Percentiles rank a stretch among this genome's conserved stretches.
Evolutionary conservation across 164 flowering plant species (phyloP).

Genomic region (Buxus sempervirens): DNA sequence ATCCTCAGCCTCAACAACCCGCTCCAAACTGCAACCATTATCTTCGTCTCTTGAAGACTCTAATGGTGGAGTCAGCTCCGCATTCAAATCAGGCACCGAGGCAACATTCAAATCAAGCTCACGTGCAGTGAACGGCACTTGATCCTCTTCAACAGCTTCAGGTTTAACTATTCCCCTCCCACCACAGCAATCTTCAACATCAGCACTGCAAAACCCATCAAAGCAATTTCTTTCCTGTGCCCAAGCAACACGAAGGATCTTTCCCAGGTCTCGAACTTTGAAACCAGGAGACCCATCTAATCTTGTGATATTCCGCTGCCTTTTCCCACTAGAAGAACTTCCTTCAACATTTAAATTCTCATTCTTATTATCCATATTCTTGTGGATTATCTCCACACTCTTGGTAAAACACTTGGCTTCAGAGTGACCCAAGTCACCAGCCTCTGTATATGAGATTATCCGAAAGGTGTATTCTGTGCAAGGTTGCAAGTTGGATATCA

Average conservation of each 20-base stretch:
- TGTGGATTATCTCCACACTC: slow-evolving; percentile 77
- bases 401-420: slow-evolving; percentile 86
- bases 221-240: slow-evolving; percentile 57
- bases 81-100: slow-evolving; percentile 92
- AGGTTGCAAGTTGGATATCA: slow-evolving; percentile 74
- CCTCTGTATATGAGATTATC: slow-evolving; percentile 73
- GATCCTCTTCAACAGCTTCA: slow-evolving; percentile 37
- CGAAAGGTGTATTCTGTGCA: slow-evolving; percentile 90
- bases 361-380: slow-evolving; percentile 33
- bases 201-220: slow-evolving; percentile 45
- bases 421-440: slow-evolving; percentile 87
- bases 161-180: slow-evolving; percentile 25
- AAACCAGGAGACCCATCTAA: slow-evolving; percentile 55
- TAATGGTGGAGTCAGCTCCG: slow-evolving; percentile 68
- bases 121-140: slow-evolving; percentile 39
- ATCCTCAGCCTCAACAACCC: slow-evolving; percentile 51
- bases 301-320: slow-evolving; percentile 21
- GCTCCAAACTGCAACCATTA: slow-evolving; percentile 49
- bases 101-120: slow-evolving; percentile 81
- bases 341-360: slow-evolving; percentile 34
- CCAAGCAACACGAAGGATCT: slow-evolving; percentile 60
- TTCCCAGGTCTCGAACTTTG: slow-evolving; percentile 85
- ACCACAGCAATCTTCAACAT: slow-evolving; percentile 42
- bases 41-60: slow-evolving; percentile 74
- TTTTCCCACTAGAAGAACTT: slow-evolving; percentile 33